phyloP scores from a whole-genome alignment of 345 rosid species.

The Eutrema japonicum region DNA sequence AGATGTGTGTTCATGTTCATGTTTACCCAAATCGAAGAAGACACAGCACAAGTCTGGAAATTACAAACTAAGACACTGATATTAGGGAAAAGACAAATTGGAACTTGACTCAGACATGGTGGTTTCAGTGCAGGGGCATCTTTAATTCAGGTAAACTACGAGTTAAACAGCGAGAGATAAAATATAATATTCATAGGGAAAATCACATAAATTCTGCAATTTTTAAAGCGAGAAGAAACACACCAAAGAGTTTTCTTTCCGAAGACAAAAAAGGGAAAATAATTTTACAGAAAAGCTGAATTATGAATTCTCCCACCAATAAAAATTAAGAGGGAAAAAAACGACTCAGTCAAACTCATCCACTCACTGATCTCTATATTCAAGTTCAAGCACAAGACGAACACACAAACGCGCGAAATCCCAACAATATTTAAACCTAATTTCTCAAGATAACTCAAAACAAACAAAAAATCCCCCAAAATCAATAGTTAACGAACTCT shows the following conservation, averaged over 20 bases:
- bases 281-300: constrained; percentile 40
- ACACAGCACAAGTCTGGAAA: constrained; percentile 44
- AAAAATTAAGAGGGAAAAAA: constrained; percentile 13
- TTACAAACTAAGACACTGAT: constrained; percentile 31
- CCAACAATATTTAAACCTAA: constrained; percentile 35
- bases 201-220: constrained; percentile 10
- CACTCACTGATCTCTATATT: constrained; percentile 43
- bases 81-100: constrained; percentile 68
- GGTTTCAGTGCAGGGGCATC: constrained; percentile 48
- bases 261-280: constrained; percentile 23
- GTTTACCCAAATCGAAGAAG: constrained; percentile 42
- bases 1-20: constrained; percentile 9
- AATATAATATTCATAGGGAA: constrained; percentile 35
- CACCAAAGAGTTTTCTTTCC: constrained; percentile 35
- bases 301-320: constrained; percentile 43
- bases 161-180: constrained; percentile 44
- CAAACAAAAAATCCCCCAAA: not conserved
- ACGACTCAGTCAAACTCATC: constrained; percentile 66
- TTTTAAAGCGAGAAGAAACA: constrained; percentile 36
- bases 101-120: constrained; percentile 60
- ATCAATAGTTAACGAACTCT: not conserved
- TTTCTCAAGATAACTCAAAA: constrained; percentile 12
- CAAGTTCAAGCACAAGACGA: constrained; percentile 48
- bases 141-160: constrained; percentile 43
- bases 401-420: constrained; percentile 63